A percentile compares a stretch with the other conserved stretches of the same genome.
phyloP scores from a whole-genome alignment of 768 basidiomycete genomes.

The Boletus eberwhitei region DNA sequence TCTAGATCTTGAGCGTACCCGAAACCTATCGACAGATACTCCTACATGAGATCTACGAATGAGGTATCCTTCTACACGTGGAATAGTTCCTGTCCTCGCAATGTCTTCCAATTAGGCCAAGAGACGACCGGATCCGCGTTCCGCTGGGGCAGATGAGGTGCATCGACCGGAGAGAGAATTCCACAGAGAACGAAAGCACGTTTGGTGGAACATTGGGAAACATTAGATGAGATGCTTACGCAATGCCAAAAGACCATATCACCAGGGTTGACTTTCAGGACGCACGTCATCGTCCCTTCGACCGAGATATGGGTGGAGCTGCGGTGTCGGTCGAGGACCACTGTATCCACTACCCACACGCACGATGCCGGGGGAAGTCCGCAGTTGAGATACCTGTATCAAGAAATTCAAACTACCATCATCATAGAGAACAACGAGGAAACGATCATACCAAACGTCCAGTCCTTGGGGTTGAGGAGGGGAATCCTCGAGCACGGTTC shows the following conservation, averaged over 20 bases:
- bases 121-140: too few relatives aligned
- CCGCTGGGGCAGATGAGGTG: too few relatives aligned
- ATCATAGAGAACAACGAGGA: slow-evolving; percentile 24
- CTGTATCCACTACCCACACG: slow-evolving; percentile 23
- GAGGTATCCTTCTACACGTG: too few relatives aligned
- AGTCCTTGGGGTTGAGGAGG: slow-evolving; percentile 48
- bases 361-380: slow-evolving; percentile 54
- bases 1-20: too few relatives aligned
- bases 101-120: too few relatives aligned
- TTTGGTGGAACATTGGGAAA: neutral
- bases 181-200: slow-evolving; percentile 13
- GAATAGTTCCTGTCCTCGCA: too few relatives aligned
- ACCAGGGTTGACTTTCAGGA: slow-evolving; percentile 70
- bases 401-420: slow-evolving; percentile 7
- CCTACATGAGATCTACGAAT: too few relatives aligned
- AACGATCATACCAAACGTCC: slow-evolving; percentile 43
- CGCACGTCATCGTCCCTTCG: slow-evolving; percentile 61
- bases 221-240: slow-evolving; percentile 26
- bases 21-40: too few relatives aligned
- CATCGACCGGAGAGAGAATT: too few relatives aligned
- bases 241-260: slow-evolving; percentile 82
- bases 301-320: slow-evolving; percentile 68
- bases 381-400: slow-evolving; percentile 42
- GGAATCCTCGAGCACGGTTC: slow-evolving; percentile 38
- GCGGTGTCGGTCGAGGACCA: slow-evolving; percentile 48